These are phyloP conservation scores for Penicillium pulvis DNA, from an alignment of 495 filamentous ascomycete species.

Conservation along the genomic window DNA sequence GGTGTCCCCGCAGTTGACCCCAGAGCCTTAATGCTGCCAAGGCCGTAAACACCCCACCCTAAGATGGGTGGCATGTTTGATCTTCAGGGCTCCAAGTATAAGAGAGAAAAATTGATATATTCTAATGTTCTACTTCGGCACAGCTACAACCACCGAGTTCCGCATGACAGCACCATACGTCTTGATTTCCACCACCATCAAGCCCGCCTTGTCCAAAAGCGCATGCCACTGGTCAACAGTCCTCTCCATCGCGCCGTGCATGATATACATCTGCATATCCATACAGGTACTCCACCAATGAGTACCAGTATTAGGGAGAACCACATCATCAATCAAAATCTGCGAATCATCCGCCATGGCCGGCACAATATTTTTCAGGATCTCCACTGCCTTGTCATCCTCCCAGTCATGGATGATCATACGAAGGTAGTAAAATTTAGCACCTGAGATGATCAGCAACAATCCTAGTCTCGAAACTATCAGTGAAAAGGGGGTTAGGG, in stretches of 20 bases:
- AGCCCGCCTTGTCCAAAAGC: neutral
- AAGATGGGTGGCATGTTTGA: too few species aligned
- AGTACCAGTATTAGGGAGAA: neutral
- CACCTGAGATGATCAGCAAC: neutral
- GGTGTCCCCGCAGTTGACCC: neutral
- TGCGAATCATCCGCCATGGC: neutral
- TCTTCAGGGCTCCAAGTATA: too few species aligned
- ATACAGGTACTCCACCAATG: neutral
- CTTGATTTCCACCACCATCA: neutral
- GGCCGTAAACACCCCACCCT: neutral
- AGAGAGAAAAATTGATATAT: neutral
- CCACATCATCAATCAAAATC: constrained; percentile 8
- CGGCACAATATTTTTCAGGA: neutral
- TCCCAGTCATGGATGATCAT: constrained; percentile 7
- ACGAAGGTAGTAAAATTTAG: constrained; percentile 4
- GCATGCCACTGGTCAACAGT: neutral
- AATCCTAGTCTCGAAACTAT: neutral
- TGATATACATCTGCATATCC: constrained; percentile 1
- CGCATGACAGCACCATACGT: neutral
- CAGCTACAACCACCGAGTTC: neutral
- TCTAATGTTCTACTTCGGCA: neutral
- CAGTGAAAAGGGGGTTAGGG: neutral
- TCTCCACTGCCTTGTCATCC: neutral
- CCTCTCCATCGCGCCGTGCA: neutral
- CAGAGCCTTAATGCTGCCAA: neutral